Percentiles rank a stretch among this genome's conserved stretches.
Evolutionary conservation across 768 basidiomycete genomes (phyloP).

Genomic region (Nidula microcarpa): DNA sequence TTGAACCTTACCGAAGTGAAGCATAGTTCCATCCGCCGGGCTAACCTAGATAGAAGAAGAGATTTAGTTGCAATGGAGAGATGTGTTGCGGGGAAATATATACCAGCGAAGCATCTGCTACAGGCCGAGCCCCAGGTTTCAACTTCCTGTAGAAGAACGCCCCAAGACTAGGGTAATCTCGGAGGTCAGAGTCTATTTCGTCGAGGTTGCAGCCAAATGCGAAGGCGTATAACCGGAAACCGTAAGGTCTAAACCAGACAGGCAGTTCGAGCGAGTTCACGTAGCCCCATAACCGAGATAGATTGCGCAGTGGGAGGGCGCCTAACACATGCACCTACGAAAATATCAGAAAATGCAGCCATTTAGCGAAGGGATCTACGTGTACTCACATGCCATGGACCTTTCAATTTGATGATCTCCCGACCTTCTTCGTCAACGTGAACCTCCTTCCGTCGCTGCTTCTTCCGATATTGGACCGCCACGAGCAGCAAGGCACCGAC

Average conservation of each 20-base stretch:
- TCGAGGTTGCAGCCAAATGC: slow-evolving; percentile 94
- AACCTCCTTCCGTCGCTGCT: slow-evolving; percentile 57
- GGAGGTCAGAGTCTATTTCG: slow-evolving; percentile 83
- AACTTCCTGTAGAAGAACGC: slow-evolving; percentile 94
- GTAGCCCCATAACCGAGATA: slow-evolving; percentile 98
- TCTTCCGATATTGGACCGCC: slow-evolving; percentile 70
- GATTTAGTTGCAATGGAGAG: not conserved
- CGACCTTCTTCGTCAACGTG: slow-evolving; percentile 81
- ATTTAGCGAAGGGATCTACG: not conserved
- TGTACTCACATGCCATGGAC: slow-evolving; percentile 84
- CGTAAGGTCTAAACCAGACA: slow-evolving; percentile 91
- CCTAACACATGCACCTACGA: slow-evolving; percentile 91
- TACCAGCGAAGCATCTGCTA: slow-evolving; percentile 73
- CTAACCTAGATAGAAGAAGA: slow-evolving; percentile 54
- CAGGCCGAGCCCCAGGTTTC: slow-evolving; percentile 77
- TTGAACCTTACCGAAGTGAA: slow-evolving; percentile 87
- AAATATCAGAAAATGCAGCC: not conserved
- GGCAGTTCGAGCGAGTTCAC: slow-evolving; percentile 91
- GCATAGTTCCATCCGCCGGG: slow-evolving; percentile 89
- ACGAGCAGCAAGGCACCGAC: slow-evolving; percentile 88
- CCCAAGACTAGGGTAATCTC: slow-evolving; percentile 80
- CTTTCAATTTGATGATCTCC: slow-evolving; percentile 76
- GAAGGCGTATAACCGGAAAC: slow-evolving; percentile 79
- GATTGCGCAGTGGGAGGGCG: slow-evolving; percentile 88
- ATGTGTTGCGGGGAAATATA: slow-evolving; percentile 12